A percentile compares a stretch with the other conserved stretches of the same genome.
Evolutionary conservation across 805 yeast genomes (phyloP).

Genomic region (Candida alai): DNA sequence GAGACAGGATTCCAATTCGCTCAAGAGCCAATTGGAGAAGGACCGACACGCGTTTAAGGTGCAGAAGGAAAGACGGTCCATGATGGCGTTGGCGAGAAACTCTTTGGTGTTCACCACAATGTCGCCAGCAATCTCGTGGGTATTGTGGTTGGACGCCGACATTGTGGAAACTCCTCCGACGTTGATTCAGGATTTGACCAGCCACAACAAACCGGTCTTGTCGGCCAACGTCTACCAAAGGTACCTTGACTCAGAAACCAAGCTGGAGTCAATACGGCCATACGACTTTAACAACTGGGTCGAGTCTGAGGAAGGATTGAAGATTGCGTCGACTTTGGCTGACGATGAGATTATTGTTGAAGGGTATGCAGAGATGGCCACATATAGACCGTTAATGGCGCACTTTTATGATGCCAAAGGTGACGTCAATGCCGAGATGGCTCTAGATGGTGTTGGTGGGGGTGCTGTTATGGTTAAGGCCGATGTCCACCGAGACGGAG

Average conservation of each 20-base stretch:
- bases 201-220: slow-evolving; percentile 80
- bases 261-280: slow-evolving; percentile 64
- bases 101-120: slow-evolving; percentile 84
- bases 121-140: slow-evolving; percentile 90
- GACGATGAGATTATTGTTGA: slow-evolving; percentile 94
- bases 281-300: slow-evolving; percentile 97
- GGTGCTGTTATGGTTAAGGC: slow-evolving; percentile 95
- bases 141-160: slow-evolving; percentile 94
- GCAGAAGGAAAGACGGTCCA: slow-evolving; percentile 83
- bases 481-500: slow-evolving; percentile 98
- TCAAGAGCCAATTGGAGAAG: slow-evolving; percentile 72
- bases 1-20: slow-evolving; percentile 83
- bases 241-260: slow-evolving; percentile 54
- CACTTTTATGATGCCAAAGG: slow-evolving; percentile 69
- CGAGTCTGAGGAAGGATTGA: slow-evolving; percentile 73
- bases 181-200: slow-evolving; percentile 80
- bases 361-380: slow-evolving; percentile 90
- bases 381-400: slow-evolving; percentile 94
- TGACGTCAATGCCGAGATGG: slow-evolving; percentile 64
- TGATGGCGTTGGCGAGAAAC: slow-evolving; percentile 94
- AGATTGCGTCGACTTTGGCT: slow-evolving; percentile 64
- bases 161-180: slow-evolving; percentile 83
- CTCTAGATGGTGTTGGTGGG: slow-evolving; percentile 96
- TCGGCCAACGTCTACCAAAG: slow-evolving; percentile 94
- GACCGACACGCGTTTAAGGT: slow-evolving; percentile 85